Conservation (phyloP, 441 rosid genomes). For the Geranium incanum region DNA sequence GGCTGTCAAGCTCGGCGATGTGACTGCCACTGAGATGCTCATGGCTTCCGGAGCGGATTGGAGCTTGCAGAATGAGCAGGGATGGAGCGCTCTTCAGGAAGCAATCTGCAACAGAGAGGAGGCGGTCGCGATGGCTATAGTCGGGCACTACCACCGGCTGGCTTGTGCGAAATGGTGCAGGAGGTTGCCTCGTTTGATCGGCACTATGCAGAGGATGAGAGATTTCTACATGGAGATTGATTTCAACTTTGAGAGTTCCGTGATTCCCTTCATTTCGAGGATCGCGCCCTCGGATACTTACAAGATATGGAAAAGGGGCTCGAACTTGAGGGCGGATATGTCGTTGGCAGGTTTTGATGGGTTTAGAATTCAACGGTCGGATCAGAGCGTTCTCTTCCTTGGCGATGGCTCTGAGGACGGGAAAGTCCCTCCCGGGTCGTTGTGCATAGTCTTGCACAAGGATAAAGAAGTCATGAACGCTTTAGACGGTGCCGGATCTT, state of each 20-base stretch:
- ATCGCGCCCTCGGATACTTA: constrained; percentile 95
- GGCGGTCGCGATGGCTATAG: constrained; percentile 64
- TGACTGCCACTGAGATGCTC: constrained; percentile 73
- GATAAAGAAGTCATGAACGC: constrained; percentile 90
- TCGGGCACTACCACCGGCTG: constrained; percentile 82
- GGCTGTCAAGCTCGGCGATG: constrained; percentile 81
- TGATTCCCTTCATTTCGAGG: constrained; percentile 84
- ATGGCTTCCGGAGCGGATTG: constrained; percentile 94
- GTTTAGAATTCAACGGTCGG: constrained; percentile 76
- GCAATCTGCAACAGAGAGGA: constrained; percentile 84
- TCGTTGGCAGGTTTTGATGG: constrained; percentile 96
- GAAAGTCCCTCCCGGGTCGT: constrained; percentile 62
- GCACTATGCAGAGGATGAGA: constrained; percentile 74
- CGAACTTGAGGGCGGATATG: constrained; percentile 93
- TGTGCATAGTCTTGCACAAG: constrained; percentile 84
- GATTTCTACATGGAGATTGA: constrained; percentile 98
- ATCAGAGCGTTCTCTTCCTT: constrained; percentile 84
- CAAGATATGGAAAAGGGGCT: constrained; percentile 86
- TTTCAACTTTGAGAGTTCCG: constrained; percentile 91
- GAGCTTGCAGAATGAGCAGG: constrained; percentile 89
- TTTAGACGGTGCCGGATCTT: constrained; percentile 77
- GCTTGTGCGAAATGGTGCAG: constrained; percentile 99
- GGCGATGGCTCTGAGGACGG: constrained; percentile 94
- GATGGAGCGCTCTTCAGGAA: constrained; percentile 96
- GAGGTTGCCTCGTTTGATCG: constrained; percentile 80